Evolutionary conservation across 345 rosid species (phyloP).

Genomic region (Turnera subulata): DNA sequence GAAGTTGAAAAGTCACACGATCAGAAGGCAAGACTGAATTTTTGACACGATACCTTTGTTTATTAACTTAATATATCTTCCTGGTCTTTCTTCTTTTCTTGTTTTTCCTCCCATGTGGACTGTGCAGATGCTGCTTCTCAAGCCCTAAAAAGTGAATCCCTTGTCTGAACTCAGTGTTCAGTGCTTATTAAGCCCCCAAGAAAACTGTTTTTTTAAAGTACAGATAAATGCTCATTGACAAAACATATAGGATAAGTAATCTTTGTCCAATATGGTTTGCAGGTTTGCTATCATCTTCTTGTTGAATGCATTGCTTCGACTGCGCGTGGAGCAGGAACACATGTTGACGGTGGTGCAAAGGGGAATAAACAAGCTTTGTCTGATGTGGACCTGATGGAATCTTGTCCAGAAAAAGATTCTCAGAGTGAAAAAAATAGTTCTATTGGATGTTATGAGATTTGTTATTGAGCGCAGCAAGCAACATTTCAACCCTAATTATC

Average conservation of each 20-base stretch:
- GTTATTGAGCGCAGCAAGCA: conserved; percentile 87
- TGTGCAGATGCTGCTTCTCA: too few relatives aligned
- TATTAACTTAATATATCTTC: too few relatives aligned
- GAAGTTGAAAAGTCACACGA: too few relatives aligned
- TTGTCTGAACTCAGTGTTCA: too few relatives aligned
- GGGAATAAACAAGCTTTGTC: conserved; percentile 21
- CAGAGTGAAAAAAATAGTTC: conserved; percentile 33
- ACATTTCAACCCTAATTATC: conserved; percentile 91
- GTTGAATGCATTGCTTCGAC: conserved; percentile 71
- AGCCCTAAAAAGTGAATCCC: too few relatives aligned
- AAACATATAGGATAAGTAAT: too few relatives aligned
- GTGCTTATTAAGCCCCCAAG: too few relatives aligned
- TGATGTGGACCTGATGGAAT: conserved; percentile 28
- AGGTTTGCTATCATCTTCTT: conserved; percentile 59
- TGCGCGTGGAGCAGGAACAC: conserved; percentile 38
- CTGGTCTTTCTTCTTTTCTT: too few relatives aligned
- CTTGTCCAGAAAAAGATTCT: conserved; percentile 22
- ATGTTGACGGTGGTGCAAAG: conserved; percentile 22
- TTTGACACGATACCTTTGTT: too few relatives aligned
- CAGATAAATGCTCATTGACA: conserved; percentile 10
- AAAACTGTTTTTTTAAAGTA: neutral
- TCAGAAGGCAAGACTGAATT: too few relatives aligned
- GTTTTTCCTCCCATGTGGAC: too few relatives aligned
- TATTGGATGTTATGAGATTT: conserved; percentile 69
- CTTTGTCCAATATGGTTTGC: conserved; percentile 24